Base-by-base conservation (phyloP, 148 eudicot species). In the Fallopia convolvulus region DNA sequence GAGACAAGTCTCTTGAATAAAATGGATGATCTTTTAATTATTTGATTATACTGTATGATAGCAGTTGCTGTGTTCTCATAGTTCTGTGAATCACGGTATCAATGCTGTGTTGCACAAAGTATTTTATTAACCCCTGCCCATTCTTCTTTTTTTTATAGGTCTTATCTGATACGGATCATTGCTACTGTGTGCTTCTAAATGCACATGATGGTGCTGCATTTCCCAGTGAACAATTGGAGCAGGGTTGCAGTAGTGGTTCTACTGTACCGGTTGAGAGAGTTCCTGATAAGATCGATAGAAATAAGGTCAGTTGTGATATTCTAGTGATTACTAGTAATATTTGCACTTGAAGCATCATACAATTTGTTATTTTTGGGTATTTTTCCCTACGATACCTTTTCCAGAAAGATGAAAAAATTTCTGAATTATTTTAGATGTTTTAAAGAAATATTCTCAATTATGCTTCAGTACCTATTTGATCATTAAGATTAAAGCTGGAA, bases 171-270 rank as follows among this genome's bases (percentile, higher is more conserved):
- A 76, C 89, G 40, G 97, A 96, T 77, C 99, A 96, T 78, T 96
- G 99, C 84, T 96, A 91, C 77, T 96, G 99, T 85, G 99, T 96
- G 33, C 85, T 96, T 78, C 93, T 96, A 61, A 90, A 96, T 88
- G 97, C 97, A 61, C 87, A 88, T 80, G 90, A 82, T 80, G 99
- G 98, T 77, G 97, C 97, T 75, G 99, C 97, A 75, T 93, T 93
- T 87, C 98, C 99, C 41, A 79, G 65, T 85, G 90, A 89, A 70
- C 84, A 71, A 17, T 30, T 75, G 47, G 81, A 70, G 79, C 80
- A 82, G 60, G 80, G 80, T 68, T 68, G 72, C 75, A 47, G 78
- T 72, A 84, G 80, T 74, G 60, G 53, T 78, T 76, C 87, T 73
- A 78, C 86, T 39, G 74, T 74, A 46, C 83, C 79, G 77, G 78